Conservation (phyloP, 352 stramenopile genomes). For the Globisporangium solare region DNA sequence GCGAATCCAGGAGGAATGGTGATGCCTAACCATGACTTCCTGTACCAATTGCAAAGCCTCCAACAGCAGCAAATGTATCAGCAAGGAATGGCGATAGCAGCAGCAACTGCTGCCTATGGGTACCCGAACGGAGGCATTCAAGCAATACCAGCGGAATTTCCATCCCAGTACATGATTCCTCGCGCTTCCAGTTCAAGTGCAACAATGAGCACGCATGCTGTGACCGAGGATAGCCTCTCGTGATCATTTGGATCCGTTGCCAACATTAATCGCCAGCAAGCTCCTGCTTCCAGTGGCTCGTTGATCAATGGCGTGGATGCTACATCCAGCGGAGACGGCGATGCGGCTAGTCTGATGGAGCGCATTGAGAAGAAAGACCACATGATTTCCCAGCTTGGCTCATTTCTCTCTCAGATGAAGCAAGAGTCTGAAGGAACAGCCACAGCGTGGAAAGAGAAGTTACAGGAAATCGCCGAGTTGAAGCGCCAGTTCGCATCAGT, state of each 20-base stretch:
- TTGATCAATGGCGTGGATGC: neutral
- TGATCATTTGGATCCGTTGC: neutral
- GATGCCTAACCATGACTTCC: slow-evolving; percentile 18
- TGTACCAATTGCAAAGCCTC: slow-evolving; percentile 52
- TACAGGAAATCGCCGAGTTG: slow-evolving; percentile 48
- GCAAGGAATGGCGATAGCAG: slow-evolving; percentile 23
- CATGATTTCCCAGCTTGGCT: slow-evolving; percentile 61
- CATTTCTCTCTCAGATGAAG: slow-evolving; percentile 69
- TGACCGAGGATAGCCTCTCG: neutral
- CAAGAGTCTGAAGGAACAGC: slow-evolving; percentile 61
- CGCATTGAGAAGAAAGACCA: slow-evolving; percentile 57
- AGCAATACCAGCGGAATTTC: slow-evolving; percentile 16
- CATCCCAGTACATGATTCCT: slow-evolving; percentile 12
- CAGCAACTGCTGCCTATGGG: slow-evolving; percentile 17
- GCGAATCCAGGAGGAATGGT: slow-evolving; percentile 1
- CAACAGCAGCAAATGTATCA: slow-evolving; percentile 34
- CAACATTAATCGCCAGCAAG: neutral
- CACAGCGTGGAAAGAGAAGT: slow-evolving; percentile 55
- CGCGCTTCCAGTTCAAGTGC: slow-evolving; percentile 8
- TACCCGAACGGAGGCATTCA: slow-evolving; percentile 19
- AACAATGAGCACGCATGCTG: neutral
- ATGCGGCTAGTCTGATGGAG: slow-evolving; percentile 19
- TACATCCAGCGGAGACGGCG: slow-evolving; percentile 7
- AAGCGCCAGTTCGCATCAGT: slow-evolving; percentile 28
- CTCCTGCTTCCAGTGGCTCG: neutral